phyloP scores from a whole-genome alignment of 805 yeast species.

The Nakazawaea pomicola region DNA sequence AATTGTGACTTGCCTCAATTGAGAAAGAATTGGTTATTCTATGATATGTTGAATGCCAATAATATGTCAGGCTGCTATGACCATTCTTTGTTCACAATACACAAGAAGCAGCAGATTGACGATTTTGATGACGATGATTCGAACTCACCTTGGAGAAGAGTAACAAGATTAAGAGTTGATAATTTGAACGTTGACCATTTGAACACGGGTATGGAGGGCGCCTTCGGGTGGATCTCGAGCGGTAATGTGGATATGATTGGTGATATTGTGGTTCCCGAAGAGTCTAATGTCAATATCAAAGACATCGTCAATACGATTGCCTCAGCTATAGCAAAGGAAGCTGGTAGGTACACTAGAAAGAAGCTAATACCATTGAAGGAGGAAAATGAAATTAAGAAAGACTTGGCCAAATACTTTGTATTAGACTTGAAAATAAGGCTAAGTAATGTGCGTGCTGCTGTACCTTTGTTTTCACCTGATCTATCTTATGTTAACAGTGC shows the following conservation, averaged over 20 bases:
- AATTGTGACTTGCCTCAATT: constrained; percentile 75
- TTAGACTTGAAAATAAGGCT: constrained; percentile 76
- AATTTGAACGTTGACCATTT: constrained; percentile 82
- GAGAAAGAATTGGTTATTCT: constrained; percentile 90
- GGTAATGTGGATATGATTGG: constrained; percentile 94
- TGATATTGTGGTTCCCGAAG: constrained; percentile 77
- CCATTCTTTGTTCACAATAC: constrained; percentile 87
- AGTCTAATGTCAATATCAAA: constrained; percentile 36
- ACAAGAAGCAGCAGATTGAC: constrained; percentile 61
- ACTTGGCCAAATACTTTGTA: constrained; percentile 54
- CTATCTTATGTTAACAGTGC: constrained; percentile 91
- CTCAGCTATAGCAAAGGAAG: constrained; percentile 42
- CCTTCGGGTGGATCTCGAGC: constrained; percentile 93
- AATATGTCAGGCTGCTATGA: constrained; percentile 89
- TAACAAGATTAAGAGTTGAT: constrained; percentile 80
- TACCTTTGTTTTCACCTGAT: constrained; percentile 85
- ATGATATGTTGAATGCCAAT: constrained; percentile 80
- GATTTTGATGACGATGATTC: constrained; percentile 33
- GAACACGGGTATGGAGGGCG: constrained; percentile 87
- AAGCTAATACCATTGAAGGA: constrained; percentile 11
- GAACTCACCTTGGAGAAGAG: constrained; percentile 43
- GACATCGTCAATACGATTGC: constrained; percentile 48
- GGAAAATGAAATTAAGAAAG: constrained; percentile 24
- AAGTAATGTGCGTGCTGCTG: constrained; percentile 81
- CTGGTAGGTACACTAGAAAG: constrained; percentile 31